Evolutionary conservation across 2,329 filamentous ascomycete species (phyloP).

Genomic region (Fusarium dimerum): DNA sequence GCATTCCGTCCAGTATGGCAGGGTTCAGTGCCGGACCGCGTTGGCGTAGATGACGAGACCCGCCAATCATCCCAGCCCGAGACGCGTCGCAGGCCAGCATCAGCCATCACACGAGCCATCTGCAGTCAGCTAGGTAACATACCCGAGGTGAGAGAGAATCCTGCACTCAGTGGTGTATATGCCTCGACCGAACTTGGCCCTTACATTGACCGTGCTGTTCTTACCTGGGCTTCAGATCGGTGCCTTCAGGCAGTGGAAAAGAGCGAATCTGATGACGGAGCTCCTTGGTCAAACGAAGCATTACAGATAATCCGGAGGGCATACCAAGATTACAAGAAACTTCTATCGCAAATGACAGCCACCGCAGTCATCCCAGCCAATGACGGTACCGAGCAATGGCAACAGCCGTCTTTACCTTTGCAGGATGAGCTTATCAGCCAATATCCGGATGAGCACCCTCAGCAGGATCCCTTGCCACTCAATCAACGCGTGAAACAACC

Average conservation of each 20-base stretch:
- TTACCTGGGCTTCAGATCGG: not conserved
- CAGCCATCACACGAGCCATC: not conserved
- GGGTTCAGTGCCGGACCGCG: too few relatives aligned
- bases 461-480: too few relatives aligned
- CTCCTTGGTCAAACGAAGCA: slow-evolving; percentile 1
- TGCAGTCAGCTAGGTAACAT: slow-evolving; percentile 1
- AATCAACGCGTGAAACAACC: too few relatives aligned
- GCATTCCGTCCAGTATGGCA: too few relatives aligned
- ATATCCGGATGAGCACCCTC: too few relatives aligned
- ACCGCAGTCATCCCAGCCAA: not conserved
- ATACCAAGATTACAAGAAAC: not conserved
- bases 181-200: not conserved
- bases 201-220: not conserved
- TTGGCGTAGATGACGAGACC: too few relatives aligned
- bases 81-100: not conserved
- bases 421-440: too few relatives aligned
- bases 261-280: not conserved
- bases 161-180: slow-evolving; percentile 1
- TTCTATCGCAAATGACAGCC: not conserved
- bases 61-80: too few relatives aligned
- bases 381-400: not conserved
- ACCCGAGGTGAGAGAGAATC: slow-evolving; percentile 1
- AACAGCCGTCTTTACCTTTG: not conserved
- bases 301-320: not conserved
- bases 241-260: not conserved